Conservation (phyloP, 2,329 filamentous ascomycete species). For the Colletotrichum cuscutae region DNA sequence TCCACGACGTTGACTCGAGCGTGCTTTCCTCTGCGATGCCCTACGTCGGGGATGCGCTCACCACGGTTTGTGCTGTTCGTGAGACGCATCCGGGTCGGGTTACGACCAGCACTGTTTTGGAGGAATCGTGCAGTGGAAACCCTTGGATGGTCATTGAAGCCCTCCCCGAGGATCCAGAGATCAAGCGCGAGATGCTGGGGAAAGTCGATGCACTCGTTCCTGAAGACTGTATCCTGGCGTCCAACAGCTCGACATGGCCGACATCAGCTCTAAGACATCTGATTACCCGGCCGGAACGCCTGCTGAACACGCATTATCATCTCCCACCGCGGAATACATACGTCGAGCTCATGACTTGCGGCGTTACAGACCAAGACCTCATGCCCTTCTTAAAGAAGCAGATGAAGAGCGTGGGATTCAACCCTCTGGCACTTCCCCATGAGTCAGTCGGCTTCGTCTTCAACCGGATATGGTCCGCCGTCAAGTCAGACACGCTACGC, state of each 20-base stretch:
- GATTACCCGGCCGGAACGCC: constrained; percentile 38
- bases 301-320: constrained; percentile 48
- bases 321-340: constrained; percentile 44
- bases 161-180: constrained; percentile 43
- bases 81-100: constrained; percentile 42
- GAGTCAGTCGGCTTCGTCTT: constrained; percentile 47
- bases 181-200: constrained; percentile 43
- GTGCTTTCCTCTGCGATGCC: constrained; percentile 40
- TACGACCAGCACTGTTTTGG: constrained; percentile 38
- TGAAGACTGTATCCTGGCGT: constrained; percentile 42
- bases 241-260: constrained; percentile 44
- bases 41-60: constrained; percentile 47
- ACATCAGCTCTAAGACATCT: constrained; percentile 40
- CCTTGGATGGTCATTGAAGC: constrained; percentile 47
- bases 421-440: constrained; percentile 40
- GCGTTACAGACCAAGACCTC: constrained; percentile 40
- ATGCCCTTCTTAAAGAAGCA: constrained; percentile 43
- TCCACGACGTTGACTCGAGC: constrained; percentile 41
- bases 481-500: constrained; percentile 47
- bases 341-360: constrained; percentile 49
- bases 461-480: constrained; percentile 48
- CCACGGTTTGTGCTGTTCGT: constrained; percentile 42
- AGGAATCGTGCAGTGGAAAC: constrained; percentile 31
- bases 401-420: constrained; percentile 42
- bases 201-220: constrained; percentile 42